These are phyloP conservation scores for Aspergillus fischeri DNA, from an alignment of 2,329 filamentous ascomycete species.

Conservation along the genomic window DNA sequence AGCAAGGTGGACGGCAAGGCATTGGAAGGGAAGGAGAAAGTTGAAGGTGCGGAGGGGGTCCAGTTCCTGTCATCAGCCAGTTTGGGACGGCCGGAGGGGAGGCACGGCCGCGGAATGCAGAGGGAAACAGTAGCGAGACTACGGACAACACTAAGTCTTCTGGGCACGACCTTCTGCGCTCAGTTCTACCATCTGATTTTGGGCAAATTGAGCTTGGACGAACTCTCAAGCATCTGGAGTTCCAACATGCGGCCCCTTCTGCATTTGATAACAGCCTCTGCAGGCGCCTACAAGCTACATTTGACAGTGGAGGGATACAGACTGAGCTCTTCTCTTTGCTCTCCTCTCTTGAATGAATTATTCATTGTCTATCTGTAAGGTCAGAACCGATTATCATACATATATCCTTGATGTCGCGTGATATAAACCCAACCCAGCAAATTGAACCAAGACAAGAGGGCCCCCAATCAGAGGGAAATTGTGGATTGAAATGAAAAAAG, in stretches of 20 bases:
- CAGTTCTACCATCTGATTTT: background rate
- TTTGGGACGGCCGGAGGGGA: background rate
- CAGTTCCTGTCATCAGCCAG: background rate
- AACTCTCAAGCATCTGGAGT: background rate
- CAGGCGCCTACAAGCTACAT: background rate
- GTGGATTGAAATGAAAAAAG: background rate
- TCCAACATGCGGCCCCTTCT: background rate
- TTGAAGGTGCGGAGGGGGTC: background rate
- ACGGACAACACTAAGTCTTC: background rate
- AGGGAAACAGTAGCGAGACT: background rate
- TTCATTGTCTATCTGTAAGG: constrained; percentile 7
- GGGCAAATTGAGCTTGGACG: background rate
- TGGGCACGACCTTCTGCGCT: background rate
- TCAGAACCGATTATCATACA: constrained; percentile 9
- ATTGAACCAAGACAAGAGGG: background rate
- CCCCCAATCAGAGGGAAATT: background rate
- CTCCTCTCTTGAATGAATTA: background rate
- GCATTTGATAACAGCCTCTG: background rate
- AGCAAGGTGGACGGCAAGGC: background rate
- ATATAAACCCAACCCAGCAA: constrained; percentile 1
- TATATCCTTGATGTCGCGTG: constrained; percentile 9
- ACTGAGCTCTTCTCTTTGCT: background rate
- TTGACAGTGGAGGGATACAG: background rate
- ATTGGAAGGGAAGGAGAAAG: background rate
- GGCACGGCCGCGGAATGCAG: background rate